phyloP scores from a whole-genome alignment of 257 asterid genomes.

The Solanum chilense region DNA sequence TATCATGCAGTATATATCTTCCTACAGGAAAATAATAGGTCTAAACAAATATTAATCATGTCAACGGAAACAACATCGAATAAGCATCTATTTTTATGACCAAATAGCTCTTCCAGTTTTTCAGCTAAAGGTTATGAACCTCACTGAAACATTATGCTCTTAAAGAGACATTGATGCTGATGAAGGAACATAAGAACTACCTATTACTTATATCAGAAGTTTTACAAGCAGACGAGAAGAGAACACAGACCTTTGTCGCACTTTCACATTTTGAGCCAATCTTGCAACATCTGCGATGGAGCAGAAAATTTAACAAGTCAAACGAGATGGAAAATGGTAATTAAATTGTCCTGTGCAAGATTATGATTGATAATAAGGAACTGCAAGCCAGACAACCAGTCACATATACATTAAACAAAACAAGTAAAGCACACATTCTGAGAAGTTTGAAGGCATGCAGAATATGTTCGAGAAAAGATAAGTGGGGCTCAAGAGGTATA shows the following conservation, averaged over 20 bases:
- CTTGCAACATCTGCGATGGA: conserved; percentile 58
- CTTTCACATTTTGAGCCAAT: conserved; percentile 81
- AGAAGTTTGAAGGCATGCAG: background rate
- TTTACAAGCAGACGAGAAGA: background rate
- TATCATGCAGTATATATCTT: background rate
- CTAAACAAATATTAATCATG: background rate
- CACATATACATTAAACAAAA: background rate
- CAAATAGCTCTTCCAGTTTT: background rate
- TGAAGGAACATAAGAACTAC: background rate
- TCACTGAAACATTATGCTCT: background rate
- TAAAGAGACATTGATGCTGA: background rate
- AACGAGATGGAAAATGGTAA: background rate
- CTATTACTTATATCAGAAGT: background rate
- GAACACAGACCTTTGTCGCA: conserved; percentile 74
- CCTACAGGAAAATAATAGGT: background rate
- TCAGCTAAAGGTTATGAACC: background rate
- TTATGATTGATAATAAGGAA: background rate
- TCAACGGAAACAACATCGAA: background rate
- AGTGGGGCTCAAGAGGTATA: background rate
- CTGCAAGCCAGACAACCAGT: background rate
- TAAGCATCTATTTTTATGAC: background rate
- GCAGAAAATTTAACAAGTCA: background rate
- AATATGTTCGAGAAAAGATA: background rate
- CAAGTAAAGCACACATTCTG: background rate
- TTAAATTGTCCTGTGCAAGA: background rate